Percentiles rank a stretch among this genome's conserved stretches.
Evolutionary conservation across 2,329 filamentous ascomycete genomes (phyloP).

Genomic region (Diaporthe aspalathi): DNA sequence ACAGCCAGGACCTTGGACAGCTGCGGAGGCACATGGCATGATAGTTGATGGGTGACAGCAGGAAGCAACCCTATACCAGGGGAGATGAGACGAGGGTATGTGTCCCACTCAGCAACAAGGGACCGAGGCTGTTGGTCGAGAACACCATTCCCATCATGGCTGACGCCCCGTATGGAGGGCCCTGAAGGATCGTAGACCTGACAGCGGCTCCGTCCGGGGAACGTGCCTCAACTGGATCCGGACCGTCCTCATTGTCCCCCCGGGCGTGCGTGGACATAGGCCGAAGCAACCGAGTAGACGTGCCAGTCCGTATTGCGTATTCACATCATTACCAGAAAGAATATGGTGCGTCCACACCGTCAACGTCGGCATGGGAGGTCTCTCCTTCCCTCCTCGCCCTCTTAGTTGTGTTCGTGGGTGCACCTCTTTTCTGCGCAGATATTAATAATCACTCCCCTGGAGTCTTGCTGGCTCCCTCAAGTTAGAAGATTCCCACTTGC

Average conservation of each 20-base stretch:
- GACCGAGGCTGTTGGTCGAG: constrained; percentile 2
- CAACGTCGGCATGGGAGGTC: neutral
- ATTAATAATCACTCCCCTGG: neutral
- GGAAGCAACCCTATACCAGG: neutral
- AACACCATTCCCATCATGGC: neutral
- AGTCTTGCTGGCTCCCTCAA: neutral
- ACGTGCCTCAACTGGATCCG: neutral
- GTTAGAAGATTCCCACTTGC: neutral
- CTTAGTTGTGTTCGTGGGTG: neutral
- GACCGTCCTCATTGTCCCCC: neutral
- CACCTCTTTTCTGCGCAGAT: neutral
- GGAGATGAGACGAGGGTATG: constrained; percentile 7
- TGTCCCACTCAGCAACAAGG: neutral
- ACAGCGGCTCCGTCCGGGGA: constrained; percentile 17
- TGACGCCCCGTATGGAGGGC: constrained; percentile 19
- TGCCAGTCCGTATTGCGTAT: constrained; percentile 7
- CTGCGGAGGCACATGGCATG: constrained; percentile 14
- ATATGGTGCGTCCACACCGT: neutral
- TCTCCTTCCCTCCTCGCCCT: neutral
- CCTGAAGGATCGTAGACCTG: constrained; percentile 18
- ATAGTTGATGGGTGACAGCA: constrained; percentile 6
- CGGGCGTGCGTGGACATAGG: neutral
- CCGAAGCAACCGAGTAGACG: neutral
- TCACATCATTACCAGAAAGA: neutral
- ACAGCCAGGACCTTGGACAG: neutral